Evolutionary conservation across 2,329 filamentous ascomycete species (phyloP).

Genomic region (Xylaria digitata): DNA sequence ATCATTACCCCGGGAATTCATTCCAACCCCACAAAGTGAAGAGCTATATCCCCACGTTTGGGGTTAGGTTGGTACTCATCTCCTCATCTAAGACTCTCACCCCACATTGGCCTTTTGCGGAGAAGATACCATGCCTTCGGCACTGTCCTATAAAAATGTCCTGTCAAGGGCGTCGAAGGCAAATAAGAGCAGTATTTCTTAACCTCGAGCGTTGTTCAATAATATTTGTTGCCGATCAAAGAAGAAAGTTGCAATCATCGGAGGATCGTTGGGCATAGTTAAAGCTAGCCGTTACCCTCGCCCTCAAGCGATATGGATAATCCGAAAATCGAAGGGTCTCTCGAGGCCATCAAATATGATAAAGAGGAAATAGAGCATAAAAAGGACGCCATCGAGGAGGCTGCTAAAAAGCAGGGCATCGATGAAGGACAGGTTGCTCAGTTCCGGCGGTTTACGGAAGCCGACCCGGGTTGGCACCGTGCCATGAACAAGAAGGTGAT

Average conservation of each 20-base stretch:
- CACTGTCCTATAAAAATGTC: constrained; percentile 2
- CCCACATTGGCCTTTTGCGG: constrained; percentile 19
- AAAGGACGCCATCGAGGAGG: constrained; percentile 26
- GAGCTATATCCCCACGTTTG: constrained; percentile 25
- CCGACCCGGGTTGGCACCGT: constrained; percentile 48
- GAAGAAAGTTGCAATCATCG: not conserved
- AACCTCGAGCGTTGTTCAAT: not conserved
- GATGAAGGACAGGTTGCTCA: constrained; percentile 42
- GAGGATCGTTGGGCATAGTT: not conserved
- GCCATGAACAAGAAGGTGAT: constrained; percentile 52
- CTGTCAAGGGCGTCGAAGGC: constrained; percentile 7
- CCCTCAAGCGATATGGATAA: constrained; percentile 17
- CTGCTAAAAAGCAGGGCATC: constrained; percentile 35
- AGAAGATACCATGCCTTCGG: not conserved
- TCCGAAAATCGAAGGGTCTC: constrained; percentile 18
- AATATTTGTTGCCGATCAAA: not conserved
- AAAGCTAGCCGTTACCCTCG: not conserved
- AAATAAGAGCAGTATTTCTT: not conserved
- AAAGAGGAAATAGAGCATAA: constrained; percentile 29
- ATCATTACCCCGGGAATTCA: constrained; percentile 15
- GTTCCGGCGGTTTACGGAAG: constrained; percentile 46
- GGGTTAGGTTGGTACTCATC: constrained; percentile 14
- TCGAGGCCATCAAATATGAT: constrained; percentile 16
- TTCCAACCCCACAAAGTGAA: constrained; percentile 23
- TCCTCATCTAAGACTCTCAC: constrained; percentile 18